phyloP scores from a whole-genome alignment of 2,329 filamentous ascomycete species.

The Periconia sp. region DNA sequence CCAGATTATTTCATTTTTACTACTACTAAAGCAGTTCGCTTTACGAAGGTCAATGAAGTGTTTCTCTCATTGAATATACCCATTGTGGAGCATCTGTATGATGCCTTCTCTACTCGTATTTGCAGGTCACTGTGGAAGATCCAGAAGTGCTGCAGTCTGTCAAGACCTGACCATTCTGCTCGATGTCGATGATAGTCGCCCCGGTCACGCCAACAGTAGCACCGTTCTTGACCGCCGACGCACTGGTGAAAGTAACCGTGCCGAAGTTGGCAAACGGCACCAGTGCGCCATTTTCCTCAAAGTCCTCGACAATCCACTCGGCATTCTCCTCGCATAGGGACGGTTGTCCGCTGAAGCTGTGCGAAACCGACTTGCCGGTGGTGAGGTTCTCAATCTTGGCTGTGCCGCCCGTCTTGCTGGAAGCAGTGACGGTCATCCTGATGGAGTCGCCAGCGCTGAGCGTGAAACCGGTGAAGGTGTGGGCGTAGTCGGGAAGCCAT shows the following conservation, averaged over 20 bases:
- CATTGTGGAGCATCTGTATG: too few relatives aligned
- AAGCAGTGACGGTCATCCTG: conserved; percentile 47
- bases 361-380: conserved; percentile 57
- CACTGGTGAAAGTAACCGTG: conserved; percentile 52
- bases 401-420: conserved; percentile 51
- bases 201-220: conserved; percentile 42
- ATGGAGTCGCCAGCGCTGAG: conserved; percentile 56
- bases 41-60: too few relatives aligned
- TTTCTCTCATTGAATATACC: too few relatives aligned
- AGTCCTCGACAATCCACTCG: conserved; percentile 69
- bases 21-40: too few relatives aligned
- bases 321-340: conserved; percentile 51
- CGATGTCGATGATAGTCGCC: conserved; percentile 55
- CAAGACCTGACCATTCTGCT: conserved; percentile 47
- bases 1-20: too few relatives aligned
- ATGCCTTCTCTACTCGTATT: too few relatives aligned
- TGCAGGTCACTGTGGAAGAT: conserved; percentile 15
- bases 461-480: conserved; percentile 57
- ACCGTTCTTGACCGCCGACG: conserved; percentile 40
- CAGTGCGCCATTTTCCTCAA: conserved; percentile 45
- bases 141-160: conserved; percentile 15
- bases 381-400: conserved; percentile 60
- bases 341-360: conserved; percentile 9
- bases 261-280: conserved; percentile 58
- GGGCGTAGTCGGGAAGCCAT: conserved; percentile 64